Evolutionary conservation across 2,329 filamentous ascomycete genomes (phyloP).

Genomic region (Sarocladiaceae sp.): DNA sequence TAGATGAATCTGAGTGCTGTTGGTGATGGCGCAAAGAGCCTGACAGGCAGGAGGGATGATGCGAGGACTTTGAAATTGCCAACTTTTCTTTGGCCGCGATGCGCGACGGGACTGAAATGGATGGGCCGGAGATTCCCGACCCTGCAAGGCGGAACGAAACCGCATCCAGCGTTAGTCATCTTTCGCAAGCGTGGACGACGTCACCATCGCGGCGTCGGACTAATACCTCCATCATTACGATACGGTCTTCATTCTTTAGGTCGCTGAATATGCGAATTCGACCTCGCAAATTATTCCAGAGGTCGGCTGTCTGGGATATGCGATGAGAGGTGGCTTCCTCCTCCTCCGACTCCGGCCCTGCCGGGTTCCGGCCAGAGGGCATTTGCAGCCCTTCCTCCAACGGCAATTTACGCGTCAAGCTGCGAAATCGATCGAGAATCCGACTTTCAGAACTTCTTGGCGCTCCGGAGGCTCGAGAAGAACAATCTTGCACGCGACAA

Average conservation of each 20-base stretch:
- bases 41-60: neutral
- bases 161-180: constrained; percentile 4
- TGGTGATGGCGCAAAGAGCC: neutral
- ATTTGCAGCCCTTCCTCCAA: neutral
- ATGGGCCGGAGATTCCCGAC: constrained; percentile 1
- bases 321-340: constrained; percentile 42
- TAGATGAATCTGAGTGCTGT: neutral
- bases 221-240: neutral
- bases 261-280: neutral
- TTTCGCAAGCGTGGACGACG: constrained; percentile 6
- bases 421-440: neutral
- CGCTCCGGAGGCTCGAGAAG: constrained; percentile 13
- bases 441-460: neutral
- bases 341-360: constrained; percentile 39
- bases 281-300: neutral
- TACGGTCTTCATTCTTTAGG: neutral
- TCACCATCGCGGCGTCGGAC: constrained; percentile 10
- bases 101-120: neutral
- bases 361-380: constrained; percentile 17
- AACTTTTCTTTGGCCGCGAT: constrained; percentile 4
- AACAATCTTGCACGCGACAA: constrained; percentile 34
- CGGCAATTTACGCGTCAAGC: constrained; percentile 6
- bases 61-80: neutral
- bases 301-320: constrained; percentile 19
- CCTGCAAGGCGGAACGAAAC: neutral